Conservation (phyloP, 176 grass and related monocot genomes). For the Sorghum bicolor region Sorghum_bicolor_NCBIv3 NC_012874.2:50640001-50640500, state of each 20-base stretch:
- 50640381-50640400: not conserved
- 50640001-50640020: not conserved
- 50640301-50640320: not conserved
- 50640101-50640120: not conserved
- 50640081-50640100: constrained; percentile 30
- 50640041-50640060: not conserved
- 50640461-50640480: too few species aligned
- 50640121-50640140: not conserved
- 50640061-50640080: not conserved
- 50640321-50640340: not conserved
- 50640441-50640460: too few species aligned
- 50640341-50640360: not conserved
- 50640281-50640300: not conserved
- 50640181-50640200: not conserved
- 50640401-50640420: too few species aligned
- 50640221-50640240: not conserved
- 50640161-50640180: not conserved
- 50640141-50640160: constrained; percentile 13
- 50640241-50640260: constrained; percentile 13
- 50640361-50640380: not conserved
- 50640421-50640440: too few species aligned
- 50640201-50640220: constrained; percentile 11
- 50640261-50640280: not conserved
- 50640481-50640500: too few species aligned
- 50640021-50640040: not conserved